Conservation (phyloP, 345 rosid species). For the Iberis pinnata region DNA sequence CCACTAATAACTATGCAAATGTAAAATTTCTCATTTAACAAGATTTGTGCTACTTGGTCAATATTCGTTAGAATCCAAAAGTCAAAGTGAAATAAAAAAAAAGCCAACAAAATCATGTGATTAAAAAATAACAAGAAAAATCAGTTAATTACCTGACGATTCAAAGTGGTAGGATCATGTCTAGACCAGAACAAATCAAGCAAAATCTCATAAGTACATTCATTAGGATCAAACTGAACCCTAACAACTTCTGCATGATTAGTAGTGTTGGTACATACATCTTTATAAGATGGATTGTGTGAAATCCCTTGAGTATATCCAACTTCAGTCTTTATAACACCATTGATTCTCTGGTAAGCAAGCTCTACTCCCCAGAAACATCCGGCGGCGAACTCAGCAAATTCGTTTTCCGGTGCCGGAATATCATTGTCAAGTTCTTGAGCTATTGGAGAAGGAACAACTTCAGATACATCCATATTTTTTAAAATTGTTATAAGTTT, state of each 20-base stretch:
- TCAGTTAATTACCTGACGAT: slow-evolving; percentile 96
- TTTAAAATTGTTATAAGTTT: no score
- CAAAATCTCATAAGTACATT: slow-evolving; percentile 53
- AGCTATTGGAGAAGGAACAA: slow-evolving; percentile 51
- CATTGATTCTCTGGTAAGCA: slow-evolving; percentile 71
- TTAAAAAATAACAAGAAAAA: no score
- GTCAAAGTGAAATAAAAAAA: no score
- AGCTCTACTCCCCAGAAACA: slow-evolving; percentile 95
- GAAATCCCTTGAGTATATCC: slow-evolving; percentile 68
- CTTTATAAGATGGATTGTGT: slow-evolving; percentile 65
- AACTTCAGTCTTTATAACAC: slow-evolving; percentile 70
- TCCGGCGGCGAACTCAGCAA: slow-evolving; percentile 83
- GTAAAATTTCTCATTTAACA: no score
- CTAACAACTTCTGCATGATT: slow-evolving; percentile 74
- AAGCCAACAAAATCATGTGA: no score
- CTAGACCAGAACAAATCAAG: slow-evolving; percentile 78
- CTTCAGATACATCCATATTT: slow-evolving; percentile 12
- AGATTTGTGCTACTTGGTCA: no score
- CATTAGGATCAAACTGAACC: slow-evolving; percentile 85
- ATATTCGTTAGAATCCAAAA: no score
- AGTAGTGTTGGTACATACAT: slow-evolving; percentile 64
- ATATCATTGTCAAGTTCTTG: slow-evolving; percentile 67
- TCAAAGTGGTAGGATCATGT: slow-evolving; percentile 81
- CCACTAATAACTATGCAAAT: no score
- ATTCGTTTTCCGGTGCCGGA: slow-evolving; percentile 70